Evolutionary conservation across 768 basidiomycete species (phyloP), one percentile per base, ranked within the genome.

Genomic region (Macrolepiota fuliginosa): DNA sequence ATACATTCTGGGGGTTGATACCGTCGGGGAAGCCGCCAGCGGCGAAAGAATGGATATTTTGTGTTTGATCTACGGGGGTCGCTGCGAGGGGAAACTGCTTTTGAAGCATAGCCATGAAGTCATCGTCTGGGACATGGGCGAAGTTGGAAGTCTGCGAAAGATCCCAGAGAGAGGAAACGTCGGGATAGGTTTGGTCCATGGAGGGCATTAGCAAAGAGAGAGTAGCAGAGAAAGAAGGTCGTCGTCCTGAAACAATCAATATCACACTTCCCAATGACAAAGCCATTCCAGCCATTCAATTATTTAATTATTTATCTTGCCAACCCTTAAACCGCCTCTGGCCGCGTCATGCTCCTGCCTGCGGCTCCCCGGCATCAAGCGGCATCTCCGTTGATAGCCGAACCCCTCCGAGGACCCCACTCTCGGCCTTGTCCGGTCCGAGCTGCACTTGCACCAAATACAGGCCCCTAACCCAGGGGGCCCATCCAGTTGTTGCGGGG

Each of bases 81-180:
- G 63, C 51, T 7, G 60, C 54, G 22, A 73, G 65, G 36, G 83
- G 78, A 68, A 89, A 91, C 73, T 92, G 91, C 67, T 91, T 91
- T 69, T 88, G 86, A 2, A 93, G 80, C 54, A 92, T 79, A 11
- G 87, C 83, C 47, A 92, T 82, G 64, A 93, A 90, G 74, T 91
- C 89, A 68, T 87, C 87, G 69, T 92, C 90, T 11, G 85, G 80
- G 46, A 91, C 73, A 47, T 86, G 84, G 5, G 88, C 79, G 76
- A 90, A 84, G 36, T 82, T 73, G 19, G 81, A 71, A 13, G 83
- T 73, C 64, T 86, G 83, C 1, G 86, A 76, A 61, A 89, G 77
- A 67, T 90, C 88, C 89, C 90, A 91, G 71, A 89, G 81, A 19
- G 83, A 76, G 45, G 82, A 74, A 29, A 78, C 64, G 64, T 81